Conservation (phyloP, 1,284 basidiomycete genomes). For the Phylloporus sp. region DNA sequence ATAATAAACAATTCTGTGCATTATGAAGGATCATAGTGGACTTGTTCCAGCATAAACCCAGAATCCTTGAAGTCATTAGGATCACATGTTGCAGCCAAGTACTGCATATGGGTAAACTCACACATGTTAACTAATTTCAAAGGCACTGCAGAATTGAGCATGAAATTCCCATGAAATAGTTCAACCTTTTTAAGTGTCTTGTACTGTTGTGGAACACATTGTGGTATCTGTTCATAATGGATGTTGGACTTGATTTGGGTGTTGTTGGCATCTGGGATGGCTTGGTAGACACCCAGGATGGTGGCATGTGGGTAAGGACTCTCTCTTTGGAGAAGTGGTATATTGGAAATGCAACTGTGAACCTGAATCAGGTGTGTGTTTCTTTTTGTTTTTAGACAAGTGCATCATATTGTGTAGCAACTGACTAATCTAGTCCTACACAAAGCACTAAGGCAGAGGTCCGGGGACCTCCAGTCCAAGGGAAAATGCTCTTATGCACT, state of each 20-base stretch:
- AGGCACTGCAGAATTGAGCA: constrained; percentile 86
- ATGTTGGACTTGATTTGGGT: constrained; percentile 57
- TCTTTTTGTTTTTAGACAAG: not conserved
- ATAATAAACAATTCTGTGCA: constrained; percentile 88
- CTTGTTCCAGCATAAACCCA: constrained; percentile 82
- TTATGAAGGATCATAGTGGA: constrained; percentile 83
- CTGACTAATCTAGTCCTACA: not conserved
- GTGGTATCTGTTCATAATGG: constrained; percentile 84
- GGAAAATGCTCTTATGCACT: not conserved
- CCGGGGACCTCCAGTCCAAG: not conserved
- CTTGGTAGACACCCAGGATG: constrained; percentile 50
- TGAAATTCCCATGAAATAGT: constrained; percentile 91
- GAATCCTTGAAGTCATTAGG: constrained; percentile 85
- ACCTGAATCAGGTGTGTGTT: too few species aligned
- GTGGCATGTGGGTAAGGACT: constrained; percentile 32
- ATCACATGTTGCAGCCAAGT: constrained; percentile 92
- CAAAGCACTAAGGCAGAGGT: not conserved
- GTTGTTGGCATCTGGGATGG: constrained; percentile 42
- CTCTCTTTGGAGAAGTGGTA: constrained; percentile 63
- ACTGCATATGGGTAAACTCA: constrained; percentile 95
- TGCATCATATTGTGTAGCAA: not conserved
- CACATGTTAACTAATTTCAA: constrained; percentile 85
- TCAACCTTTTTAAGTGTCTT: constrained; percentile 91
- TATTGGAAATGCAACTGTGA: too few species aligned
- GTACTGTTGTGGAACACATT: constrained; percentile 83